Base-by-base conservation (phyloP, 2,329 filamentous ascomycete species). In the Pyrenochaeta sp. region DNA sequence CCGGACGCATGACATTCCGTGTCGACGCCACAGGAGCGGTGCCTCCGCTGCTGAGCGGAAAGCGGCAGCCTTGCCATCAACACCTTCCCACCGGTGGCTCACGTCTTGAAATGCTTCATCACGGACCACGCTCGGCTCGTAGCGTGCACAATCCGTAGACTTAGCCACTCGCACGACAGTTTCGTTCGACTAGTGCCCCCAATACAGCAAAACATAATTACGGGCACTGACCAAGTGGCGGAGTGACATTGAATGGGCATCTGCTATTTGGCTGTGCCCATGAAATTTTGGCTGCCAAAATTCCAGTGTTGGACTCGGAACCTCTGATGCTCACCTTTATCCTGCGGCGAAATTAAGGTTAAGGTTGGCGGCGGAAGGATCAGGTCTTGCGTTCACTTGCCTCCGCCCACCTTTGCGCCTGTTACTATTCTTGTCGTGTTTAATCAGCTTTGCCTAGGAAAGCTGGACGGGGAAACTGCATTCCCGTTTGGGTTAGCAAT, bases 381-480 rank as follows among this genome's bases (percentile, higher is more conserved):
- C 28, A 47, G 51, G 54, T 36, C 30, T 56, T 57, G 59, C 46
- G 46, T 57, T 62, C 58, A 56, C 59, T 67, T 64, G 61, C 62
- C 47, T 60, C 58, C 53, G 58, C 59, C 19, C 47, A 40, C 44
- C 22, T 58, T 56, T 36, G 46, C 39, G 54, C 40, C 30, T 46
- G 56, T 61, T 67, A 46, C 69, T 73, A 73, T 72, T 72, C 56
- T 66, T 65, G 60, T 66, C 56, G 15, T 45, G 49, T 55, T 73
- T 67, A 72, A 67, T 74, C 68, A 74, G 69, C 72, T 47, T 2
- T 42, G 50, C 58, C 56, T 66, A 52, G 59, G 63, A 70, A 67
- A 70, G 55, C 52, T 46, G 54, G 55, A 59, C 60, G 53, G 54
- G 49, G 30, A 53, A 65, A 55, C 54, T 49, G 47, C 59, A 47